Conservation (phyloP, 2,329 filamentous ascomycete species). For the Penicillium griseofulvum region DNA sequence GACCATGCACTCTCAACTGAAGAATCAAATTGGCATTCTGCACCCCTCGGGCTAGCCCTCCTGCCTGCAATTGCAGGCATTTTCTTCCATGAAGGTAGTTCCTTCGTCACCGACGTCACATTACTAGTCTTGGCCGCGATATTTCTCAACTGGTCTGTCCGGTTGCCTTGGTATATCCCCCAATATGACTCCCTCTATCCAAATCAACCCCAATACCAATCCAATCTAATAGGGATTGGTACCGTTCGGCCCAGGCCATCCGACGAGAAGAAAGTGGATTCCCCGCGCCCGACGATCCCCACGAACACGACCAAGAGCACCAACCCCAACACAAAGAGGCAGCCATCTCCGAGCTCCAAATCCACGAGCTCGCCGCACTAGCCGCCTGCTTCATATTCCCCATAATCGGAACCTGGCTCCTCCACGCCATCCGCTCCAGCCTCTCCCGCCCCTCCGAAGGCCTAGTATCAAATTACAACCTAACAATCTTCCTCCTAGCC, state of each 20-base stretch:
- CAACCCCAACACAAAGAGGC: slow-evolving; percentile 9
- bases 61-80: slow-evolving; percentile 82
- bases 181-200: neutral
- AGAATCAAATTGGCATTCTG: slow-evolving; percentile 69
- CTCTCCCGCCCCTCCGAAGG: slow-evolving; percentile 81
- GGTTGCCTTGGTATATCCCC: slow-evolving; percentile 72
- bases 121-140: slow-evolving; percentile 75
- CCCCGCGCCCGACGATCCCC: slow-evolving; percentile 21
- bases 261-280: slow-evolving; percentile 48
- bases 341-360: slow-evolving; percentile 63
- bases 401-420: slow-evolving; percentile 72
- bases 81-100: slow-evolving; percentile 79
- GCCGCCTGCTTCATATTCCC: slow-evolving; percentile 77
- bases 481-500: slow-evolving; percentile 83
- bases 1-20: slow-evolving; percentile 40
- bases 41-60: slow-evolving; percentile 79
- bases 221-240: slow-evolving; percentile 64
- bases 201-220: too few species aligned
- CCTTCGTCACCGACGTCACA: slow-evolving; percentile 80
- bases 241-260: slow-evolving; percentile 66
- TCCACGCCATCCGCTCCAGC: slow-evolving; percentile 77
- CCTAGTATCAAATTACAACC: slow-evolving; percentile 86
- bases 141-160: slow-evolving; percentile 89
- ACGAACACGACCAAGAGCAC: slow-evolving; percentile 26
- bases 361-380: slow-evolving; percentile 73